Conservation (phyloP, 2,329 filamentous ascomycete genomes). For the Ambrosiella cleistominuta region DNA sequence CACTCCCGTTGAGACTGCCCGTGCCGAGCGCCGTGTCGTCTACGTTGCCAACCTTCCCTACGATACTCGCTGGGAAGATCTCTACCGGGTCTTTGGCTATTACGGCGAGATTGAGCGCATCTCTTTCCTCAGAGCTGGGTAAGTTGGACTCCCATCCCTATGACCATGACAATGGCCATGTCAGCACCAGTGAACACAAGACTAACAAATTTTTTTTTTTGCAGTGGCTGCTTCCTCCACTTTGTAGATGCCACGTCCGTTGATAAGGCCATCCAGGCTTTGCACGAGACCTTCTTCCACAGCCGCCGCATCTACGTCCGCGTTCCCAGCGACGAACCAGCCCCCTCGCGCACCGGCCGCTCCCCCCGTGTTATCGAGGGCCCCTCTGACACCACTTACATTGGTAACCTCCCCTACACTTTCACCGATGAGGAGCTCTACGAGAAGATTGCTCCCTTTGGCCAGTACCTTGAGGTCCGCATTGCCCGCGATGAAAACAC, state of each 20-base stretch:
- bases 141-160: conserved; percentile 1
- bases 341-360: conserved; percentile 1
- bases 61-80: conserved; percentile 11
- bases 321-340: not conserved
- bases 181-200: not conserved
- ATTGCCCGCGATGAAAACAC: conserved; percentile 69
- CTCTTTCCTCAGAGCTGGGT: conserved; percentile 10
- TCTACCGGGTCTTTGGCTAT: conserved; percentile 12
- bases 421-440: conserved; percentile 72
- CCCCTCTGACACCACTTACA: conserved; percentile 41
- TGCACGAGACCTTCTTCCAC: conserved; percentile 12
- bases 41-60: conserved; percentile 7
- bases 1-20: conserved; percentile 5
- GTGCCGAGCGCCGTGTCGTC: conserved; percentile 10
- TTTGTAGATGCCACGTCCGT: conserved; percentile 7
- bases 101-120: conserved; percentile 12
- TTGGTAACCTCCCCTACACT: conserved; percentile 76
- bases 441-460: conserved; percentile 52
- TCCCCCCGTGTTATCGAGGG: not conserved
- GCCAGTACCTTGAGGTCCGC: conserved; percentile 56
- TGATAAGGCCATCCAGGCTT: conserved; percentile 4
- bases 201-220: not conserved
- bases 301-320: conserved; percentile 11
- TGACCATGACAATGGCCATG: not conserved
- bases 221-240: conserved; percentile 10